Evolutionary conservation across 2,329 filamentous ascomycete species (phyloP).

Genomic region (Scorias spongiosa): DNA sequence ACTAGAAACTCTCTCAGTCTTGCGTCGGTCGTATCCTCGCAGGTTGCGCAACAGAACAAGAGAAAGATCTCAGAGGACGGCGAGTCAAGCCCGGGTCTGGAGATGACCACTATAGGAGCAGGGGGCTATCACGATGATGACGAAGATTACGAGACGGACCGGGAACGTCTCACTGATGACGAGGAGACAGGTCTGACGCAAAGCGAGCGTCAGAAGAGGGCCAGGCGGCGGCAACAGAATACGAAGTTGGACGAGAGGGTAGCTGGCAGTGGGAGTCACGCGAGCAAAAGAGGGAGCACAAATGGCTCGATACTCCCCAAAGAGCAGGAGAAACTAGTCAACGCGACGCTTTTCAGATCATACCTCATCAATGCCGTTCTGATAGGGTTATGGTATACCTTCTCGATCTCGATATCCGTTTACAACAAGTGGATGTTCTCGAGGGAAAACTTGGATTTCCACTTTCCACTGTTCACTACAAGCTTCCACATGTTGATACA

Average conservation of each 20-base stretch:
- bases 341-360: conserved; percentile 54
- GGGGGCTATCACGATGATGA: conserved; percentile 24
- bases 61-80: not conserved
- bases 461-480: conserved; percentile 89
- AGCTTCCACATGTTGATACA: conserved; percentile 93
- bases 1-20: too few relatives aligned
- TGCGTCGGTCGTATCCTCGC: not conserved
- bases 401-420: conserved; percentile 87
- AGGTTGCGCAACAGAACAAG: not conserved
- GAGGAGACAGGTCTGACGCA: conserved; percentile 78
- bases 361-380: conserved; percentile 62
- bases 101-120: conserved; percentile 43
- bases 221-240: conserved; percentile 48
- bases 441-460: conserved; percentile 68
- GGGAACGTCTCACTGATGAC: conserved; percentile 36
- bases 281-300: conserved; percentile 38
- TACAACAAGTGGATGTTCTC: conserved; percentile 99
- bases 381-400: conserved; percentile 75
- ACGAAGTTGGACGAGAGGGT: conserved; percentile 56
- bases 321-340: conserved; percentile 60
- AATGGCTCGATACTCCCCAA: conserved; percentile 39
- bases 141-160: not conserved
- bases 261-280: conserved; percentile 32
- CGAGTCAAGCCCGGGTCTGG: conserved; percentile 32
- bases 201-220: conserved; percentile 50